Evolutionary conservation across 2,329 filamentous ascomycete species (phyloP), one percentile per base, ranked within the genome.

Genomic region (Sporothrix phasma): DNA sequence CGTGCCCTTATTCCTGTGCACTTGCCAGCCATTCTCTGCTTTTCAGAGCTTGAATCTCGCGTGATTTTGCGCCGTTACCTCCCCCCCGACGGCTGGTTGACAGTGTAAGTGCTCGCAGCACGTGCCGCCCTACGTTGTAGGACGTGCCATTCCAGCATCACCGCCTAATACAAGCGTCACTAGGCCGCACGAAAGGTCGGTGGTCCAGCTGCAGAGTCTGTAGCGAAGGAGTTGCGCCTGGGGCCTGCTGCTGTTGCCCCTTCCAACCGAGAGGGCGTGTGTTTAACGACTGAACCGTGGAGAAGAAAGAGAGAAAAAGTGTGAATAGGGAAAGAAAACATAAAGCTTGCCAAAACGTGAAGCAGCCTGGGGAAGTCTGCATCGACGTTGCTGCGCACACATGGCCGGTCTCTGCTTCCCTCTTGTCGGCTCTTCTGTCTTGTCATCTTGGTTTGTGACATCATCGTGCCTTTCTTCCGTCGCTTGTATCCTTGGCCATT

Each of bases 391-490:
- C 24, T 41, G 39, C 22, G 8, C 31, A 43, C 43, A 54, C 46
- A 46, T 54, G n/a, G 26, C 49, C 51, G 51, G 31, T 58, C 51
- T 37, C 31, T 63, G 46, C 41, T 58, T 63, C n/a, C 19, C 11
- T 47, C 29, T 22, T n/a, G 17, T 29, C 34, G 34, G 6, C 31
- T 29, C 43, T 6, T 51, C 6, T 19, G 10, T 37, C 43, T 17
- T 29, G 26, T 11, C n/a, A 19, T 37, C 47, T 17, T 29, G 41
- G 29, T 45, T 26, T 41, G 47, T n/a, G n/a, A n/a, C 51, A 39
- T 17, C 51, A 5, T 24, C 51, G 51, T 17, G n/a, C 17, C n/a
- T 46, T 59, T 24, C 11, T 10, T 15, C 10, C 22, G n/a, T 6
- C 19, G n/a, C 5, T 41, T 31, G 41, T 47, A 19, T 15, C 15